Evolutionary conservation across 2,329 filamentous ascomycete genomes (phyloP).

Genomic region (Xylariales sp.): DNA sequence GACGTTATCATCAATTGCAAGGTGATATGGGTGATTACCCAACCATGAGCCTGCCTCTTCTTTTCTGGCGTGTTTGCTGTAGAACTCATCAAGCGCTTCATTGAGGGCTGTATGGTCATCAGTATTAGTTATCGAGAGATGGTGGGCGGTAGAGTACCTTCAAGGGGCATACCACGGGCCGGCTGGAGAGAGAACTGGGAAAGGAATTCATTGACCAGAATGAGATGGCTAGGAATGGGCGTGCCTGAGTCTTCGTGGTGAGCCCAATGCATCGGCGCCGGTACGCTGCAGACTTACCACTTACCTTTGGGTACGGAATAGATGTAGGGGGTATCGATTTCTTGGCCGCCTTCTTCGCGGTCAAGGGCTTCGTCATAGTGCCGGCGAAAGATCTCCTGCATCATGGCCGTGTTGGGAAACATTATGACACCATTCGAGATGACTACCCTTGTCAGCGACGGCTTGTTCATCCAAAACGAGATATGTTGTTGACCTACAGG

Average conservation of each 20-base stretch:
- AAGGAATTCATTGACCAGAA: background rate
- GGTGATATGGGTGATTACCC: constrained; percentile 8
- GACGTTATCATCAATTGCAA: background rate
- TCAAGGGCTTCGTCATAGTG: constrained; percentile 1
- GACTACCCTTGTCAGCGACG: background rate
- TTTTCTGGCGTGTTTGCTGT: background rate
- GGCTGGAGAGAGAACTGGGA: constrained; percentile 5
- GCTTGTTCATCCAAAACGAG: background rate
- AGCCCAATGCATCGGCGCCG: background rate
- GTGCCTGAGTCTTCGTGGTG: background rate
- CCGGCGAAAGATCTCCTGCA: constrained; percentile 2
- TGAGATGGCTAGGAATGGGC: constrained; percentile 5
- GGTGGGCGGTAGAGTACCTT: background rate
- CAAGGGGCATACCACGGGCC: constrained; percentile 3
- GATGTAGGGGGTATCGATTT: constrained; percentile 1
- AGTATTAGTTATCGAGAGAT: background rate
- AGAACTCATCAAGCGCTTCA: constrained; percentile 11
- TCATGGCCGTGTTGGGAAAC: constrained; percentile 5
- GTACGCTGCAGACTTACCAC: background rate
- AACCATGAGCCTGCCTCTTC: constrained; percentile 3
- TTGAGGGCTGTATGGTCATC: background rate
- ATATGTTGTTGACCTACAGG: background rate
- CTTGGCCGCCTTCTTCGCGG: background rate
- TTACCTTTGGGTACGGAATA: background rate
- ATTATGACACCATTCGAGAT: background rate